Evolutionary conservation across 805 yeast species (phyloP).

Genomic region (Vanderwaltozyma polyspora): DNA sequence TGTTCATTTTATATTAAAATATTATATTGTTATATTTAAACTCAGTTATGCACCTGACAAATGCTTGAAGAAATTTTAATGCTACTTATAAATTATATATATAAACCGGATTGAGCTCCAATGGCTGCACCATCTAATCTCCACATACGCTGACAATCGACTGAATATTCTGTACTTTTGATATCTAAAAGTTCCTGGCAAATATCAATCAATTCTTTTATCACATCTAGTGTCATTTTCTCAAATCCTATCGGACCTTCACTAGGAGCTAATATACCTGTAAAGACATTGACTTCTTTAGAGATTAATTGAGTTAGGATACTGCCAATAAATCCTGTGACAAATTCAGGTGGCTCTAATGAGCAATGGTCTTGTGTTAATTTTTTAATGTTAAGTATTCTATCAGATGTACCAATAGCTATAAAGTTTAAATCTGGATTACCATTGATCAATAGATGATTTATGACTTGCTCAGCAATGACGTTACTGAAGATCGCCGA

Average conservation of each 20-base stretch:
- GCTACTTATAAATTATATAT: constrained; percentile 10
- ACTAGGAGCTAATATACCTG: constrained; percentile 30
- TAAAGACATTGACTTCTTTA: constrained; percentile 8
- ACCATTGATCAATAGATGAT: constrained; percentile 28
- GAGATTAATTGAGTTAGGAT: constrained; percentile 20
- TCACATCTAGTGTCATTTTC: constrained; percentile 29
- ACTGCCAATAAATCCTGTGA: constrained; percentile 49
- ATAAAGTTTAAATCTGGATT: constrained; percentile 9
- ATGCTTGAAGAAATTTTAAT: too few relatives aligned
- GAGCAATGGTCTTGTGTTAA: constrained; percentile 17
- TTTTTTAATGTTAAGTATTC: constrained; percentile 15
- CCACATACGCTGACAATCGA: constrained; percentile 24
- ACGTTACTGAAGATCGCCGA: constrained; percentile 29
- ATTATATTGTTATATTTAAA: not conserved
- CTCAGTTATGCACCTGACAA: not conserved
- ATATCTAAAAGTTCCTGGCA: constrained; percentile 5
- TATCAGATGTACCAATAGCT: constrained; percentile 22
- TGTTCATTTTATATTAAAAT: constrained; percentile 5
- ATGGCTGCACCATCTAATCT: constrained; percentile 20
- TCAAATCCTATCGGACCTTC: constrained; percentile 57
- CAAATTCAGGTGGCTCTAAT: constrained; percentile 49
- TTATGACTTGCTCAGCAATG: constrained; percentile 18
- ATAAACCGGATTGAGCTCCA: constrained; percentile 26
- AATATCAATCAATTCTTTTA: constrained; percentile 20
- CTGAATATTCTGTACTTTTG: constrained; percentile 8